A percentile compares a stretch with the other conserved stretches of the same genome.
Conservation (phyloP, 805 yeast species). For the Cyberlindnera veronae region DNA sequence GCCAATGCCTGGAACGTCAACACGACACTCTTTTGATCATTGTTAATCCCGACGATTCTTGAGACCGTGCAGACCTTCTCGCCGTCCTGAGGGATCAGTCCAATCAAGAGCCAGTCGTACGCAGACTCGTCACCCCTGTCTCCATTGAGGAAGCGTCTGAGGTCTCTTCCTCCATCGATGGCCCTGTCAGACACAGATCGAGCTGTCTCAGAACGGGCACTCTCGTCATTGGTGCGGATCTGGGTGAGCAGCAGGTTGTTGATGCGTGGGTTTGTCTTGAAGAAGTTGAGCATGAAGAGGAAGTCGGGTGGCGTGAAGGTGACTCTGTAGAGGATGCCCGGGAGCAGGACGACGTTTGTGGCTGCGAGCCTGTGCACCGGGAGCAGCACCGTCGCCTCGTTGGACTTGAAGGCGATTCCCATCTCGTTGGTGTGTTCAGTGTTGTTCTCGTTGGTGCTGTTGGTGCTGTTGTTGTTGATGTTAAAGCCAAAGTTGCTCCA, state of each 20-base stretch:
- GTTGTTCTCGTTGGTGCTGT: neutral
- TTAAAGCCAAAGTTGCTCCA: neutral
- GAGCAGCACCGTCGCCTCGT: constrained; percentile 8
- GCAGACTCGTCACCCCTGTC: constrained; percentile 19
- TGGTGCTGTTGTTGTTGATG: neutral
- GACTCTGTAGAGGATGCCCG: constrained; percentile 62
- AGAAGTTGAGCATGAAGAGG: constrained; percentile 42
- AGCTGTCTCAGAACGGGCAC: neutral
- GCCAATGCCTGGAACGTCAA: constrained; percentile 48
- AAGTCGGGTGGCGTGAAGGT: constrained; percentile 46
- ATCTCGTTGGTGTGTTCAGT: neutral
- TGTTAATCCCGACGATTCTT: constrained; percentile 44
- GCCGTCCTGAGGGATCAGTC: constrained; percentile 25
- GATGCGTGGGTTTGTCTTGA: constrained; percentile 23
- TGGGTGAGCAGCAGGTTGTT: constrained; percentile 23
- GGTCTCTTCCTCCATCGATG: constrained; percentile 17
- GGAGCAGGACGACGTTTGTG: constrained; percentile 44
- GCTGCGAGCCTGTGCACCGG: constrained; percentile 22
- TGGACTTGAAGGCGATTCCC: constrained; percentile 3
- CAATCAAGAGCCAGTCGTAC: constrained; percentile 27
- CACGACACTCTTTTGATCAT: constrained; percentile 38
- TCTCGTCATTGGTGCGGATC: neutral
- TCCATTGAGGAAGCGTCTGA: constrained; percentile 23
- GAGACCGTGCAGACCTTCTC: constrained; percentile 35
- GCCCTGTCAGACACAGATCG: constrained; percentile 12